Evolutionary conservation across 768 basidiomycete genomes (phyloP).

Genomic region (Leccinum imitatum): DNA sequence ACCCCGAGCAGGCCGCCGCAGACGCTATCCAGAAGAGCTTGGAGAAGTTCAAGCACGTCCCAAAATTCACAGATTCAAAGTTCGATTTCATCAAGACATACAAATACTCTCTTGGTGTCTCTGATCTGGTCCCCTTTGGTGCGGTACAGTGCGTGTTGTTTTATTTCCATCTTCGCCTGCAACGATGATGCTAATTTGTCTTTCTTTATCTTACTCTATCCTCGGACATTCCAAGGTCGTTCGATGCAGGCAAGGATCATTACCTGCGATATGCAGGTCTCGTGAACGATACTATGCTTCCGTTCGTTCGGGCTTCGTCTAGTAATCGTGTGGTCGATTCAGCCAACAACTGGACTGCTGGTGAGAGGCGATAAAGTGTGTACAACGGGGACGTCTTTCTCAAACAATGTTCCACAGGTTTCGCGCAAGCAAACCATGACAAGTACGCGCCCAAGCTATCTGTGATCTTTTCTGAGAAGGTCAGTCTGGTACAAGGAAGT

Average conservation of each 20-base stretch:
- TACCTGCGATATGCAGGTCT: constrained; percentile 53
- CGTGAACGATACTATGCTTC: constrained; percentile 42
- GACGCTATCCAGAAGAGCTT: constrained; percentile 46
- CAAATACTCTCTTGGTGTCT: constrained; percentile 52
- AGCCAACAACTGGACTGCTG: constrained; percentile 65
- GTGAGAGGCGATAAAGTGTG: constrained; percentile 31
- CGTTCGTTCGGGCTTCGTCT: constrained; percentile 50
- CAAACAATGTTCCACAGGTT: constrained; percentile 21
- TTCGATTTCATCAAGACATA: constrained; percentile 56
- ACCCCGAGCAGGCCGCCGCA: constrained; percentile 52
- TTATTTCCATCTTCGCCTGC: constrained; percentile 50
- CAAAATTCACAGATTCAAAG: constrained; percentile 39
- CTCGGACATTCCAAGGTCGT: constrained; percentile 36
- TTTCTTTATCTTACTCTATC: neutral
- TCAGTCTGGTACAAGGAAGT: constrained; percentile 26
- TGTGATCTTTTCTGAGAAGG: constrained; percentile 57
- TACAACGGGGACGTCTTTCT: neutral
- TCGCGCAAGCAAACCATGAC: constrained; percentile 49
- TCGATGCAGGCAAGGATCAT: constrained; percentile 47
- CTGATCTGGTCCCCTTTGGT: constrained; percentile 65
- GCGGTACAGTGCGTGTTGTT: constrained; percentile 56
- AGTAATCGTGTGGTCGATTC: constrained; percentile 58
- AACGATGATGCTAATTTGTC: constrained; percentile 19
- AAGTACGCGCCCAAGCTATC: constrained; percentile 45
- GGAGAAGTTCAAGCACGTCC: constrained; percentile 49